phyloP scores from a whole-genome alignment of 225 moss, liverwort and hornwort species.

The Neckera pumila region DNA sequence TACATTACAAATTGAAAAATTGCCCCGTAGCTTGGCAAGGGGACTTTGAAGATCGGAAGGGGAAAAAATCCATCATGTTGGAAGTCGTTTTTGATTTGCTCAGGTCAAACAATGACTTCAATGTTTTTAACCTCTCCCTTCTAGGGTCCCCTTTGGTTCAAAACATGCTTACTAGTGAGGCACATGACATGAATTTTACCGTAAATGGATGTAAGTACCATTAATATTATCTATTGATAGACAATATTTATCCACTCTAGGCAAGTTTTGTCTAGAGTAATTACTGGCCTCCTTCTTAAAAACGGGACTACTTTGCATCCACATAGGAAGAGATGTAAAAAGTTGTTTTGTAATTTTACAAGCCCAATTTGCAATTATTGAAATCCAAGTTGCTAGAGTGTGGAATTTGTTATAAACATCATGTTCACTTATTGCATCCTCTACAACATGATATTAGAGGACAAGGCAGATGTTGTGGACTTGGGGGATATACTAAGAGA shows the following conservation, averaged over 20 bases:
- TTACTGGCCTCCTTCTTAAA: background rate
- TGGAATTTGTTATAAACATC: too few relatives aligned
- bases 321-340: too few relatives aligned
- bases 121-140: background rate
- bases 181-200: background rate
- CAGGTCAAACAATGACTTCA: accelerated
- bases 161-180: background rate
- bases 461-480: too few relatives aligned
- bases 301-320: background rate
- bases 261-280: background rate
- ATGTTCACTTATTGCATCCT: too few relatives aligned
- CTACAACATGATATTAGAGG: too few relatives aligned
- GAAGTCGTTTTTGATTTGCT: accelerated
- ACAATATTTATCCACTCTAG: background rate
- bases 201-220: background rate
- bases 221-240: background rate
- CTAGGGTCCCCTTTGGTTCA: background rate
- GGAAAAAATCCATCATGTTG: accelerated
- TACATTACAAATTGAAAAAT: background rate
- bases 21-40: background rate
- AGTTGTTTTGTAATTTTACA: background rate
- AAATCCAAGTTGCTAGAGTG: background rate
- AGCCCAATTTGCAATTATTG: too few relatives aligned
- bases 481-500: too few relatives aligned
- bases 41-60: accelerated